Percentiles rank a stretch among this genome's conserved stretches.
phyloP scores from a whole-genome alignment of 805 yeast species.

The Debaryomyces maramus region DNA sequence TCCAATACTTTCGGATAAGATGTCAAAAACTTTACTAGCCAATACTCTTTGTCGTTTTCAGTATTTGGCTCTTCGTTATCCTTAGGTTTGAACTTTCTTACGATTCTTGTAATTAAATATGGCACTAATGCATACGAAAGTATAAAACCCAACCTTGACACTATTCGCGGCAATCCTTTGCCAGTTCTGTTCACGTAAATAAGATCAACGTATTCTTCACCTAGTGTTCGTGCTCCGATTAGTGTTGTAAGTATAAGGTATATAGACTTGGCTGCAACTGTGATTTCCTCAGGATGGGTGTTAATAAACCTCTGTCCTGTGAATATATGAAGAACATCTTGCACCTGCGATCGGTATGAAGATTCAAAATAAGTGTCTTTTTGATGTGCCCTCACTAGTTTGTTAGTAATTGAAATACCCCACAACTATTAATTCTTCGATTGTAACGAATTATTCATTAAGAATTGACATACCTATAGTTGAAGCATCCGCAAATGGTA shows the following conservation, averaged over 20 bases:
- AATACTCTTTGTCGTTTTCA: slow-evolving; percentile 8
- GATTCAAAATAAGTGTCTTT: slow-evolving; percentile 77
- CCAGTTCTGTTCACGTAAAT: slow-evolving; percentile 61
- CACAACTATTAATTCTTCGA: background rate
- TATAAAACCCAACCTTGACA: slow-evolving; percentile 57
- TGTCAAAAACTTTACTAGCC: slow-evolving; percentile 23
- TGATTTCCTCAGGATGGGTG: slow-evolving; percentile 59
- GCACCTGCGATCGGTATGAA: slow-evolving; percentile 52
- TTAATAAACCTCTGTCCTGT: slow-evolving; percentile 68
- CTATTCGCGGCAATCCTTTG: slow-evolving; percentile 43
- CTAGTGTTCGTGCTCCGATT: slow-evolving; percentile 76
- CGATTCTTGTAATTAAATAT: slow-evolving; percentile 40
- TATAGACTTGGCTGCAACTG: slow-evolving; percentile 54
- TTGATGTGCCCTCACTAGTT: slow-evolving; percentile 77
- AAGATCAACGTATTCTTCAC: slow-evolving; percentile 91
- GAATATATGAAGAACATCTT: slow-evolving; percentile 53
- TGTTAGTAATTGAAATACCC: slow-evolving; percentile 22
- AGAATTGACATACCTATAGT: slow-evolving; percentile 60
- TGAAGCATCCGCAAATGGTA: slow-evolving; percentile 82
- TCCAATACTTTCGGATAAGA: slow-evolving; percentile 52
- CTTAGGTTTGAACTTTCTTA: slow-evolving; percentile 21
- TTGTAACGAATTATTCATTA: background rate
- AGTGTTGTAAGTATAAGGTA: slow-evolving; percentile 78
- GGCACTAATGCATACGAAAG: slow-evolving; percentile 65
- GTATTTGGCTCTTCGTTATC: slow-evolving; percentile 10